Conservation (phyloP, 768 basidiomycete genomes). For the Boletales sp. region DNA sequence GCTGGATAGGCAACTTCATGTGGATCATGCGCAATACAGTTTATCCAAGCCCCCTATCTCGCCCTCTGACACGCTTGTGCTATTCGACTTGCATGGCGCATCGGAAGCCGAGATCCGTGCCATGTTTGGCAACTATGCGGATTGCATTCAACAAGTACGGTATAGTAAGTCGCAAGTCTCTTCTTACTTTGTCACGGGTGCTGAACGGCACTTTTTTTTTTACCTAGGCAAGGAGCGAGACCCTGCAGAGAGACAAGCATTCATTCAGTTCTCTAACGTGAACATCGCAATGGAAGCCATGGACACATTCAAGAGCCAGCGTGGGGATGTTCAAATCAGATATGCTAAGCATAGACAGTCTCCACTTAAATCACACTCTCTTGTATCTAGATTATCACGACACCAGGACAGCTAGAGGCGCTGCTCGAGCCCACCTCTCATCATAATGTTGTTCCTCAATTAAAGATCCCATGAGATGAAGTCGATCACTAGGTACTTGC, state of each 20-base stretch:
- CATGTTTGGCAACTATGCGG: conserved; percentile 20
- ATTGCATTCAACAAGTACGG: conserved; percentile 28
- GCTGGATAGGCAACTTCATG: conserved; percentile 40
- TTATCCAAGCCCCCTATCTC: not conserved
- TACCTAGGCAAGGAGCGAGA: conserved; percentile 29
- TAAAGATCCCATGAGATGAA: too few species aligned
- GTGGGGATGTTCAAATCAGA: not conserved
- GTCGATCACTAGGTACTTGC: too few species aligned
- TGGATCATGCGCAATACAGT: conserved; percentile 36
- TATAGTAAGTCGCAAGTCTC: conserved; percentile 16
- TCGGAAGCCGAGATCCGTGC: conserved; percentile 24
- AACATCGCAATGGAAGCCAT: conserved; percentile 49
- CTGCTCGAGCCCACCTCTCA: not conserved
- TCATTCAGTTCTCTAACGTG: conserved; percentile 49
- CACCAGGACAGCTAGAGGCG: conserved; percentile 2
- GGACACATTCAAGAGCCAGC: conserved; percentile 32
- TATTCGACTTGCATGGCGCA: conserved; percentile 23
- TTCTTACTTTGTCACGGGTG: not conserved
- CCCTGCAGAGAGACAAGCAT: conserved; percentile 36
- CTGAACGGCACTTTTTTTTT: conserved; percentile 9
- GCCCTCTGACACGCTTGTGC: conserved; percentile 31
- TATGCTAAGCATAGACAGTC: conserved; percentile 20
- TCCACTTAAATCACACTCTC: not conserved
- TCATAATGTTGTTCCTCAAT: conserved; percentile 1
- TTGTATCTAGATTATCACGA: conserved; percentile 22